Evolutionary conservation across 306 rosid genomes (phyloP), one percentile per base, ranked within the genome.

Genomic region (Vachellia collinsii): DNA sequence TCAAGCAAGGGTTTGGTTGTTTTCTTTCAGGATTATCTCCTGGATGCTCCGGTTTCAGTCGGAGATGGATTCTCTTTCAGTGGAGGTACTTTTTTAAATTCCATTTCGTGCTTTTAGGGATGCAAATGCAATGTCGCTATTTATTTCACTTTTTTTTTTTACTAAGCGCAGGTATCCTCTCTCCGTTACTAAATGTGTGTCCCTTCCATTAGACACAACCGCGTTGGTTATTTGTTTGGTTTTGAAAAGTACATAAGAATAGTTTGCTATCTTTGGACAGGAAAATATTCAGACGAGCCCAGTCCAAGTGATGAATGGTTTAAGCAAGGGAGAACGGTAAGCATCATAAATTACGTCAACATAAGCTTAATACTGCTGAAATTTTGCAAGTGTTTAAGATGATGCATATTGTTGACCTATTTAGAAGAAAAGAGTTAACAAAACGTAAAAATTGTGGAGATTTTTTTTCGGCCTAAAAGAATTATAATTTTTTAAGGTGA

Each of bases 11-110:
- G 20, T 64, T 56, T 8, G 38, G 77, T 78, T 4, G 29, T 72
- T 82, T 70, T 66, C 25, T 54, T 76, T 61, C 81, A 93, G 95
- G 93, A 90, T 84, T 90, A 92, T 86, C 87, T 92, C 36, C 83
- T 94, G 19, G 97, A 92, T 74, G 98, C 98, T 79, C 96, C 93
- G 20, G 91, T 83, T 61, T 87, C 92, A 5, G 85, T 70, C 64
- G 98, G 98, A 19, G 97, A 92, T 85, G 98, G 98, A 34, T 94
- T 94, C 79, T 92, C 97, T 61, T 94, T 94, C 77, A 87, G 91
- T 64, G 98, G 97, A 89, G 98, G 97, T 93, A 75, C 47, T 44
- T 25, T 39, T 38, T 70, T 59, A 12, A 51, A 9, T 66, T 17
- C 22, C 12, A 11, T 69, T 41, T 4, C 43, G 70, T 44, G 70